These are phyloP conservation scores for Chenopodium formosanum DNA, from an alignment of 148 eudicot species.

Conservation along the genomic window DNA sequence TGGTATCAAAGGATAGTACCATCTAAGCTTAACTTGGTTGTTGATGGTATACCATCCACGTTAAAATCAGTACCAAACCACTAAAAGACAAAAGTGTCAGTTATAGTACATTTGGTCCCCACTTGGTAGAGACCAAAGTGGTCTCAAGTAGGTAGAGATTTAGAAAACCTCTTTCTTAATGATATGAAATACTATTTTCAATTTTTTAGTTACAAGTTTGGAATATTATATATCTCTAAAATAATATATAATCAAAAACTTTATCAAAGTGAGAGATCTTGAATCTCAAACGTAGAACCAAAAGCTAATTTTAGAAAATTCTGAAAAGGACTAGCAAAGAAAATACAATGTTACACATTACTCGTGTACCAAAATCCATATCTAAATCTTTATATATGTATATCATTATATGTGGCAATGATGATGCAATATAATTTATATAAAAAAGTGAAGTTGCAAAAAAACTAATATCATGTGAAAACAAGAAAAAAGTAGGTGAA, in stretches of 20 bases:
- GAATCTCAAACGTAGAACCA: neutral
- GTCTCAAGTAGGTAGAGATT: too few species aligned
- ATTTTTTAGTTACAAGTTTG: too few species aligned
- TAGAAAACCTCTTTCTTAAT: too few species aligned
- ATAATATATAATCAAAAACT: neutral
- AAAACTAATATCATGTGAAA: slow-evolving; percentile 19
- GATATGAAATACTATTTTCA: too few species aligned
- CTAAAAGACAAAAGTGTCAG: too few species aligned
- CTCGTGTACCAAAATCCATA: slow-evolving; percentile 9
- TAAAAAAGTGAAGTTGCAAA: slow-evolving; percentile 1
- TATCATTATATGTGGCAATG: neutral
- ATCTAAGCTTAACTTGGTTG: too few species aligned
- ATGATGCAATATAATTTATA: neutral
- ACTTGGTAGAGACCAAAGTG: too few species aligned
- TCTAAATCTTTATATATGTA: neutral
- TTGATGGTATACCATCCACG: too few species aligned
- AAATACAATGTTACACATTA: neutral
- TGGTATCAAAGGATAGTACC: too few species aligned
- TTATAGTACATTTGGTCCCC: too few species aligned
- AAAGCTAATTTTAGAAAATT: neutral
- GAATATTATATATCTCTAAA: neutral
- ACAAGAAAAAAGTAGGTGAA: slow-evolving; percentile 10
- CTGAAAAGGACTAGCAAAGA: slow-evolving; percentile 16
- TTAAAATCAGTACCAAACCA: too few species aligned
- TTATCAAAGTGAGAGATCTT: neutral